Base-by-base conservation (phyloP, 2,329 filamentous ascomycete species). In the Drechslerella stenobrocha region DNA sequence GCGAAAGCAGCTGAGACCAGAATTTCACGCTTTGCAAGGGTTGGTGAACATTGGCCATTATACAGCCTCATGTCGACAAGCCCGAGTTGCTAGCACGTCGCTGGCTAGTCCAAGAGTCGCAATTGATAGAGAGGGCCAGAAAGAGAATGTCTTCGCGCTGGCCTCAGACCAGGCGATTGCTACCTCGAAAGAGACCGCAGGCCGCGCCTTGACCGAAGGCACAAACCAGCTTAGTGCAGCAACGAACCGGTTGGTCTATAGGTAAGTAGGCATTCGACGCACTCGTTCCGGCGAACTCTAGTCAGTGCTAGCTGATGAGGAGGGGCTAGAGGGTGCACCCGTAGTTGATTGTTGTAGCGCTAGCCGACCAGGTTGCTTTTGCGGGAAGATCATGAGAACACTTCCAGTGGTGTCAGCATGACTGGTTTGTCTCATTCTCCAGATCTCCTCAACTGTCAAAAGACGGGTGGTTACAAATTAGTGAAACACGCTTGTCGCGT, bases 121-220 rank as follows among this genome's bases (percentile, higher is more conserved):
- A 42, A 42, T 42, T 42, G 37, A 42, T 20, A 20, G 37, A 20
- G 7, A 42, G 22, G 15, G 6, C 37, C 37, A 42, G 37, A 42
- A 42, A 42, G n/a, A 42, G 37, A 42, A 42, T 42, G 37, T 42
- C 37, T 42, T 42, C 37, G 37, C 37, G 37, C 15, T 42, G n/a
- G 37, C 22, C 37, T 42, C 37, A 18, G 22, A 42, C 9, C 7
- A 42, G 37, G 37, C 13, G n/a, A 42, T 18, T 42, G 37, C 37
- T 20, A 42, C 8, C 18, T 20, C 37, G 22, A 42, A 18, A 42
- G 37, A 42, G 37, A 18, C 15, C 15, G 37, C 37, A 20, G 13
- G 13, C 13, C 37, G 15, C 37, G 37, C 18, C 37, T 42, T 18
- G 37, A 37, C 34, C 18, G 15, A 20, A 18, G 37, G n/a, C 8